phyloP scores from a whole-genome alignment of 2,329 filamentous ascomycete genomes.

The Aspergillus aculeatus region DNA sequence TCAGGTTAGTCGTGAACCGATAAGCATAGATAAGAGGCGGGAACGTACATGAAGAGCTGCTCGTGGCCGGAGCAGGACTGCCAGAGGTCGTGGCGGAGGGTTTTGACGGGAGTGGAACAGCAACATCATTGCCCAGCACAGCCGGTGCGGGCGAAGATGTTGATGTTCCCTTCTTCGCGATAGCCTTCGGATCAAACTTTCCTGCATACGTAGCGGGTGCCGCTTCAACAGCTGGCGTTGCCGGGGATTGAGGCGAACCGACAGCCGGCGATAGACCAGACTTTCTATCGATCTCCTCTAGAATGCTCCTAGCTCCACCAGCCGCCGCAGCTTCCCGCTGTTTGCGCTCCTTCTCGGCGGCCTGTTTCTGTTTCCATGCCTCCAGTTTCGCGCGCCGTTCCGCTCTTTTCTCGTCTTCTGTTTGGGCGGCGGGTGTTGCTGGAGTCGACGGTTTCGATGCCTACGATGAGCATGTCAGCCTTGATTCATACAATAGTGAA shows the following conservation, averaged over 20 bases:
- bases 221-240: slow-evolving; percentile 46
- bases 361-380: slow-evolving; percentile 88
- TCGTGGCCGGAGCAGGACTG: slow-evolving; percentile 44
- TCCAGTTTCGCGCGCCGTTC: slow-evolving; percentile 79
- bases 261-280: slow-evolving; percentile 56
- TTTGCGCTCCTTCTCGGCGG: slow-evolving; percentile 70
- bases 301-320: slow-evolving; percentile 64
- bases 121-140: slow-evolving; percentile 56
- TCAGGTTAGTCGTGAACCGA: slow-evolving; percentile 3
- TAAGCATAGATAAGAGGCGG: not conserved
- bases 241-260: slow-evolving; percentile 53
- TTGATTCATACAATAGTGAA: not conserved
- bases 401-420: slow-evolving; percentile 74
- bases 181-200: slow-evolving; percentile 84
- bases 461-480: slow-evolving; percentile 35
- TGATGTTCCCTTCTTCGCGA: slow-evolving; percentile 72
- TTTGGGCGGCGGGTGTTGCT: slow-evolving; percentile 48
- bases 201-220: slow-evolving; percentile 64
- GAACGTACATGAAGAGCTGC: slow-evolving; percentile 41
- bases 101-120: slow-evolving; percentile 50
- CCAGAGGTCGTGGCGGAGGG: slow-evolving; percentile 41
- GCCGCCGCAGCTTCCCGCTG: slow-evolving; percentile 64
- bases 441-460: slow-evolving; percentile 52
- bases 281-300: slow-evolving; percentile 73
- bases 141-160: slow-evolving; percentile 53